Conservation (phyloP, 179 eudicot species). For the Actinidia chinensis region DNA sequence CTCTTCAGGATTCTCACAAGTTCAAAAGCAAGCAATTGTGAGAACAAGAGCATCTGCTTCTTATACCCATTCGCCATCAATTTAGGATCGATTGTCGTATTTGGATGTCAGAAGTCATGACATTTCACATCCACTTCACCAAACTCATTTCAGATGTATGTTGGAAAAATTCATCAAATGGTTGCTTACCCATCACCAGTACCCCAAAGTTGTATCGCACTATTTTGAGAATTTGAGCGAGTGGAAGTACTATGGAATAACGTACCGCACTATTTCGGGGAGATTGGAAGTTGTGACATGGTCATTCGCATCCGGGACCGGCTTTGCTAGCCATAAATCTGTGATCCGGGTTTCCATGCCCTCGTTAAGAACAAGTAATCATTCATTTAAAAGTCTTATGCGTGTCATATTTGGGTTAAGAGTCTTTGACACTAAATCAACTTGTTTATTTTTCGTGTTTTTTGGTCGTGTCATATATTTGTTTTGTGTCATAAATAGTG, state of each 20-base stretch:
- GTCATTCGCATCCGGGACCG: constrained; percentile 56
- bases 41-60: constrained; percentile 89
- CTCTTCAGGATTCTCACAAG: constrained; percentile 78
- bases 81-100: constrained; percentile 58
- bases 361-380: constrained; percentile 81
- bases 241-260: constrained; percentile 86
- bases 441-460: no score
- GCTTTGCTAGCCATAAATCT: constrained; percentile 91
- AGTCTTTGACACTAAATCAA: no score
- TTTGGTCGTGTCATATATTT: no score
- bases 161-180: constrained; percentile 69
- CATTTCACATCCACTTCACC: constrained; percentile 76
- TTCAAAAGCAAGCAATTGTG: constrained; percentile 90
- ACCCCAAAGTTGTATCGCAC: constrained; percentile 89
- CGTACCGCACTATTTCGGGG: constrained; percentile 86
- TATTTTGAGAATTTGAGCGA: constrained; percentile 82
- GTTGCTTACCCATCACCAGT: constrained; percentile 75
- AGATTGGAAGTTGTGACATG: constrained; percentile 65
- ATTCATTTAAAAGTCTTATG: no score
- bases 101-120: constrained; percentile 70
- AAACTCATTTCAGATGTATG: constrained; percentile 57
- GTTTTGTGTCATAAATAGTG: no score
- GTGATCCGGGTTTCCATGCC: constrained; percentile 85
- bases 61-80: constrained; percentile 66
- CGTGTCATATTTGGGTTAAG: no score